Evolutionary conservation across 371 early-diverging fungal genomes (phyloP).

Genomic region (Choanephora cucurbitarum): DNA sequence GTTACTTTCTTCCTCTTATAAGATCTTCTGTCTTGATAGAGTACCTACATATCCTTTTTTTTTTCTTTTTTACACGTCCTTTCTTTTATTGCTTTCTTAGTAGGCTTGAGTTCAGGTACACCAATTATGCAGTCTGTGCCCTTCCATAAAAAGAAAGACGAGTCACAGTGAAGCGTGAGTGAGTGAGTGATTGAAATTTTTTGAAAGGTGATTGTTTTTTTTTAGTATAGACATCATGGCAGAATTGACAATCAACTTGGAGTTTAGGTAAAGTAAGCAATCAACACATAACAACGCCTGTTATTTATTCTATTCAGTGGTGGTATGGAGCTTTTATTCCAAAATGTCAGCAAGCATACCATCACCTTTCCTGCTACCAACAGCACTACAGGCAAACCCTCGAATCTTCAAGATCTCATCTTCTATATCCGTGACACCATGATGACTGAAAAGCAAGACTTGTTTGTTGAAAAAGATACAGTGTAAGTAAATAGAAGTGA

Average conservation of each 20-base stretch:
- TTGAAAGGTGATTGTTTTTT: neutral
- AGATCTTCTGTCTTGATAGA: no score
- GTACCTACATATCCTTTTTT: no score
- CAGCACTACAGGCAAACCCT: slow-evolving; percentile 31
- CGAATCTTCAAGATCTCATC: slow-evolving; percentile 76
- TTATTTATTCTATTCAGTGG: slow-evolving; percentile 55
- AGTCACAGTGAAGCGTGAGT: no score
- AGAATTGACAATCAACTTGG: slow-evolving; percentile 23
- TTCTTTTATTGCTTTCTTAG: no score
- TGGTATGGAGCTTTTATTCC: slow-evolving; percentile 93
- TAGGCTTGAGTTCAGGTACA: no score
- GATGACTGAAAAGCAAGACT: slow-evolving; percentile 80
- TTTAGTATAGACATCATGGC: slow-evolving; percentile 13
- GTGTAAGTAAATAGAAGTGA: slow-evolving; percentile 60
- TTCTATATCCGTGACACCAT: slow-evolving; percentile 67
- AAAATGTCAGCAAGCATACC: slow-evolving; percentile 64
- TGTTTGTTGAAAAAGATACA: slow-evolving; percentile 84
- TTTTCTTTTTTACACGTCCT: no score
- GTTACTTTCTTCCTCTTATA: no score
- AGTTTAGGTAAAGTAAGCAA: slow-evolving; percentile 24
- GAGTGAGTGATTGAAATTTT: no score
- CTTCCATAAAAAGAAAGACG: no score
- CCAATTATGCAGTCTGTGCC: no score
- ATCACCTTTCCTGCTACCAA: slow-evolving; percentile 55
- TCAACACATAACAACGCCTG: no score